Evolutionary conservation across 2,329 filamentous ascomycete genomes (phyloP), one percentile per base, ranked within the genome.

Genomic region (Grosmannia serpens): DNA sequence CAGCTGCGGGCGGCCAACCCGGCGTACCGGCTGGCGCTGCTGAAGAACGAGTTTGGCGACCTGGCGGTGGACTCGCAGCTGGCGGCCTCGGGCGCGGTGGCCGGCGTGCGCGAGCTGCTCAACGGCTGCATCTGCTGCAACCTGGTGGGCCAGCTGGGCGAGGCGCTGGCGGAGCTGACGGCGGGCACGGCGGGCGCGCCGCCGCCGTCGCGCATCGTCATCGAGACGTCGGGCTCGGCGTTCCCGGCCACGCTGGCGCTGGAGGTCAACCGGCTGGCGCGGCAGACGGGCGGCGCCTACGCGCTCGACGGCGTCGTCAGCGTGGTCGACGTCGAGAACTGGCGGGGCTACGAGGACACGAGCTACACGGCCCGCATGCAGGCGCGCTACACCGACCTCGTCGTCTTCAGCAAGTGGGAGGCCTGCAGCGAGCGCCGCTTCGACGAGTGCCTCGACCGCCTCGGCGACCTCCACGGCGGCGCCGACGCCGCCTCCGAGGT

Each of bases 101-200:
- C 89, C 1, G 92, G 91, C 58, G 91, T 96, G 5, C 88, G 88
- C 66, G 94, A 99, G 73, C 81, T 99, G 1, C 85, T 99, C 57
- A 95, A 96, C 70, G 94, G 92, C 64, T 97, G 94, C 75, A 97
- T 99, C 73, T 99, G 94, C 81, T 99, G 94, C 77, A 97, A 97
- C 70, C 86, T 97, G 29, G 92, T 99, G 61, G 94, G 94, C 20
- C 89, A 95, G 71, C 83, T 99, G 9, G 83, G 84, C 60, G 84
- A 87, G 53, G 91, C 92, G 1, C 84, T 99, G 22, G 74, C 81
- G 50, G 85, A 94, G 67, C 84, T 99, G 47, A 81, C 82, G 55
- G 71, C 75, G 27, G 70, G 70, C 24, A 15, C 24, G 3, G 51
- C 17, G 1, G 27, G 20, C 17, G 20, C 15, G 17, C 70, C 77